Percentiles rank a stretch among this genome's conserved stretches.
Evolutionary conservation across 441 rosid species (phyloP).

Genomic region (Syzygium syzygioides): DNA sequence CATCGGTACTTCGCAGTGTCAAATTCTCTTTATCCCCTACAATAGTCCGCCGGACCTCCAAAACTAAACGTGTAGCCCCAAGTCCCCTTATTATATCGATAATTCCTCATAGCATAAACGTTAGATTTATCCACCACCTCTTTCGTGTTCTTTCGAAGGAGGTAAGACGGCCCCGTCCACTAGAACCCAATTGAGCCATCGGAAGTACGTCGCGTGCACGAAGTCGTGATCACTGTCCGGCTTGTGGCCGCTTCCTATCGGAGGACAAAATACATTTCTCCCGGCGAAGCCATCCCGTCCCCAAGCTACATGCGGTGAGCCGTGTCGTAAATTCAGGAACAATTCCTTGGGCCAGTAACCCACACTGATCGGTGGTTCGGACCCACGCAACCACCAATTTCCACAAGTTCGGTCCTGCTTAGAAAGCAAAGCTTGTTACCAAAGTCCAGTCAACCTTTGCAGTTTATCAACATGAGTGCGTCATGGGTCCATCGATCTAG

Average conservation of each 20-base stretch:
- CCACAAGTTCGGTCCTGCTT: neutral
- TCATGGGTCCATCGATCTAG: too few species aligned
- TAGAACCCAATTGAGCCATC: too few species aligned
- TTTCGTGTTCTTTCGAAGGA: too few species aligned
- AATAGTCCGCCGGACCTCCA: neutral
- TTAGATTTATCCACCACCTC: too few species aligned
- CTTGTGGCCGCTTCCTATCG: slow-evolving; percentile 1
- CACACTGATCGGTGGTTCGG: neutral
- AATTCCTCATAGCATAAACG: too few species aligned
- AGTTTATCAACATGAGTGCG: neutral
- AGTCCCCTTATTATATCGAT: rapidly evolving
- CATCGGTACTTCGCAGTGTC: neutral
- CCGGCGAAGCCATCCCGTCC: neutral
- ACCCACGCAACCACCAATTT: neutral
- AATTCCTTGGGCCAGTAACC: slow-evolving; percentile 1
- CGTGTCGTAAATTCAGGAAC: neutral
- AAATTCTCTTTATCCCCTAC: neutral
- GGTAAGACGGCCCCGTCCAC: too few species aligned
- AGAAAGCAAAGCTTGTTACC: neutral
- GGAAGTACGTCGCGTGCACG: neutral
- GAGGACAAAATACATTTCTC: neutral
- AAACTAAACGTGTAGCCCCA: neutral
- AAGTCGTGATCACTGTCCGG: neutral
- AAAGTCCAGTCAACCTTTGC: neutral
- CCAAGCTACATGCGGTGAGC: neutral